Evolutionary conservation across 2,329 filamentous ascomycete genomes (phyloP), one percentile per base, ranked within the genome.

Genomic region (Fusarium sp.): DNA sequence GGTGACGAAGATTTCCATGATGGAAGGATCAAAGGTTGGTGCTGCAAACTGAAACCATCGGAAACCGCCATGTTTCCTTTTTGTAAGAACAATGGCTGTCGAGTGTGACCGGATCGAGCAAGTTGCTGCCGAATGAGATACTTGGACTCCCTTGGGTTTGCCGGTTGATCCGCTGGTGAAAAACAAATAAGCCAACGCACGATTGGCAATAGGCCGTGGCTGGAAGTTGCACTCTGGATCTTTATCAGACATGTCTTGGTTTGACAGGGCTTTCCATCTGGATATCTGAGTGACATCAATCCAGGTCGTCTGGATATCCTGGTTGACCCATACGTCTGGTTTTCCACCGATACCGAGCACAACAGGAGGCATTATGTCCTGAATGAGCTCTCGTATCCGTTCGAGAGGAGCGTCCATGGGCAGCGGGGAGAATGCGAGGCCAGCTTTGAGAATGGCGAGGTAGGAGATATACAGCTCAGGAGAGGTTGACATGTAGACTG

Each of bases 1-100:
- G 1, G 92, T 84, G 71, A 93, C 94, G 77, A 95, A 93, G 21
- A 94, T 93, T 72, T 95, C 93, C 74, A 94, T 94, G 0, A 94
- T 90, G 2, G 92, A 94, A 13, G 94, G 88, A 75, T 94, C 92
- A 74, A 94, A 95, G 2, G 78, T 80, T 1, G 78, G 78, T 9
- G 78, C 74, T 4, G 77, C 78, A 35, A 77, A 77, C 46, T 80
- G 78, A 61, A 80, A 79, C 78, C 79, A 81, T 15, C 79, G 41
- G 31, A 55, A 55, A 20, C 23, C n/a, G 28, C 72, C 29, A 79
- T 74, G 5, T 66, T 68, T 35, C 76, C 73, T 13, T 46, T 46
- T 21, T 13, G 52, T 41, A 29, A 46, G 52, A 23, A 20, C 21
- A 46, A 55, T 55, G 11, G 31, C 39, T 28, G 52, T 46, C 15